phyloP scores from a whole-genome alignment of 2,329 filamentous ascomycete genomes.

The Fusarium coicis region DNA sequence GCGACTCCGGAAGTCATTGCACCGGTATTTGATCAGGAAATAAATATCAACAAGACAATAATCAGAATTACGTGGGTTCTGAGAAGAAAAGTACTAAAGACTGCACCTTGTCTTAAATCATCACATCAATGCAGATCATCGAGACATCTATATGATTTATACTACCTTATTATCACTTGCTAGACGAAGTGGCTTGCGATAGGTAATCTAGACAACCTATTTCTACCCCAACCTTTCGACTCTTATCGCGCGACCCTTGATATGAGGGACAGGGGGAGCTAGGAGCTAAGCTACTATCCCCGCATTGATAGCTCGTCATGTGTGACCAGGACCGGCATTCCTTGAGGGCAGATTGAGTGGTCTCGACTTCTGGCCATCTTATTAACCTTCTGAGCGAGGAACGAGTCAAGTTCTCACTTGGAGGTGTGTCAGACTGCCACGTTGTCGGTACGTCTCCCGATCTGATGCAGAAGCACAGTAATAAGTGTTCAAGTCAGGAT shows the following conservation, averaged over 20 bases:
- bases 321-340: background rate
- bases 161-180: background rate
- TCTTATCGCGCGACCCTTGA: background rate
- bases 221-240: constrained; percentile 7
- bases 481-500: background rate
- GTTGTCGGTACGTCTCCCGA: background rate
- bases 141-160: background rate
- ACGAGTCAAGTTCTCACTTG: background rate
- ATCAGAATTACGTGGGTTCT: background rate
- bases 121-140: background rate
- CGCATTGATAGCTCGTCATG: constrained; percentile 2
- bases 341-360: background rate
- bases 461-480: background rate
- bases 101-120: background rate
- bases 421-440: background rate
- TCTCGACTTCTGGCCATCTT: background rate
- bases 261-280: background rate
- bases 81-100: no score
- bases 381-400: background rate
- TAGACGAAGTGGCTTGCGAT: background rate
- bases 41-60: background rate
- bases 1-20: background rate
- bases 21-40: background rate
- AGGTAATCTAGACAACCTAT: background rate
- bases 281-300: background rate